A percentile compares a stretch with the other conserved stretches of the same genome.
Evolutionary conservation across 2,329 filamentous ascomycete genomes (phyloP).

Genomic region (Orbilia brochopaga): DNA sequence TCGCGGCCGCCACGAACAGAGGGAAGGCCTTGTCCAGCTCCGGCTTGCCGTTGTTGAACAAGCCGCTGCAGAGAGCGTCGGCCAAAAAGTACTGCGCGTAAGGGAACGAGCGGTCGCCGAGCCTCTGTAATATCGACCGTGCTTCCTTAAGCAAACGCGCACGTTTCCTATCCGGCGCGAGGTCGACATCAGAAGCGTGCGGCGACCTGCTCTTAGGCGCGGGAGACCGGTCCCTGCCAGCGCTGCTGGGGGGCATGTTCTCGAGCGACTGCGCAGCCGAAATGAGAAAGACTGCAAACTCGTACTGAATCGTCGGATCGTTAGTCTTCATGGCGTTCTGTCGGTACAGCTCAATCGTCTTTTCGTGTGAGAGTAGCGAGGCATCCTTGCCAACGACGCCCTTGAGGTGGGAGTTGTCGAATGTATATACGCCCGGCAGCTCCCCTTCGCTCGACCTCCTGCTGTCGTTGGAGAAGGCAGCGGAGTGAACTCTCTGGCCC

Average conservation of each 20-base stretch:
- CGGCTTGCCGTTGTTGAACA: slow-evolving; percentile 93
- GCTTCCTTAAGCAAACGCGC: slow-evolving; percentile 80
- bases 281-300: slow-evolving; percentile 93
- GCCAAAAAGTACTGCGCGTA: slow-evolving; percentile 98
- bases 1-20: slow-evolving; percentile 89
- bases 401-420: slow-evolving; percentile 83
- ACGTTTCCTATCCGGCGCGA: slow-evolving; percentile 64
- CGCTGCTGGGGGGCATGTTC: slow-evolving; percentile 38
- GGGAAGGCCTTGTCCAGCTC: slow-evolving; percentile 92
- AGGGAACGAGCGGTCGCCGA: slow-evolving; percentile 86
- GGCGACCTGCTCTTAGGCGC: slow-evolving; percentile 55
- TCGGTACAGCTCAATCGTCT: slow-evolving; percentile 97
- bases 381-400: slow-evolving; percentile 84
- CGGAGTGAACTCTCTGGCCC: slow-evolving; percentile 50
- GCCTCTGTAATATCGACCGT: slow-evolving; percentile 81
- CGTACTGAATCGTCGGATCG: slow-evolving; percentile 87
- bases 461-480: slow-evolving; percentile 55
- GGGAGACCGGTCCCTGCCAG: slow-evolving; percentile 53
- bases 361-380: slow-evolving; percentile 84
- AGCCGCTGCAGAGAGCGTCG: slow-evolving; percentile 89
- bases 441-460: slow-evolving; percentile 67
- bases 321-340: slow-evolving; percentile 97
- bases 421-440: slow-evolving; percentile 65
- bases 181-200: slow-evolving; percentile 58
- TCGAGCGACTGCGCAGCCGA: slow-evolving; percentile 71